Base-by-base conservation (phyloP, 78 protist species). In the Protostelium mycophagum region DNA sequence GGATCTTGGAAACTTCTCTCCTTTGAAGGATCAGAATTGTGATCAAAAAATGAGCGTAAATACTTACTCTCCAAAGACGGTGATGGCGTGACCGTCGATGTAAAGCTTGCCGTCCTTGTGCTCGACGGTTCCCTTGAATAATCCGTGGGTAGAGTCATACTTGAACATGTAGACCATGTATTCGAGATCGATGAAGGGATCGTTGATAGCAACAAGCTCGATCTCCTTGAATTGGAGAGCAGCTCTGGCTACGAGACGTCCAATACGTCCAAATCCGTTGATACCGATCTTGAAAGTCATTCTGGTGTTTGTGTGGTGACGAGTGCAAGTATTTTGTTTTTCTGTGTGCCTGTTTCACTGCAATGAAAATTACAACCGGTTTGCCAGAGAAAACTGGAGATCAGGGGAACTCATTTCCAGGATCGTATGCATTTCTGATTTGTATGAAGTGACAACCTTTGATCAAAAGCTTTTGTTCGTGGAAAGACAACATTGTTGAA, bases 121-220 rank as follows among this genome's bases (percentile, higher is more conserved):
- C 39, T 35, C 91, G 37, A 96, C 96, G 38, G 38, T 51, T 88
- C 98, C 99, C 38, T 87, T 34, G 99, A 93, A 99, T 34, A 63
- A 36, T 85, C 99, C 99, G 96, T 98, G 99, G 63, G 94, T 96
- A 28, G 99, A 92, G 93, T 99, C 99, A 93, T 97, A 98, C 94
- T 97, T 63, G 94, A 94, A 94, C 94, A 91, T 94, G 83, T 90
- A 89, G 83, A 90, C 91, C 98, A 97, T 96, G 95, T 97, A 97
- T 16, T 98, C 96, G 51, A 92, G 90, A 86, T 95, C 96, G 92
- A 97, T 91, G 98, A 98, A 98, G 38, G 99, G 99, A 83, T 98
- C 99, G 96, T 98, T 98, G 95, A 98, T 92, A 92, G 97, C 98
- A 38, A 96, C 98, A 38, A 98, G 90, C 90, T 91, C 35, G 89